Evolutionary conservation across 306 rosid species (phyloP).

Genomic region (Cucumis sativus): Cucumber_9930_V3 NC_026657.2:34191001-34191500

Average conservation of each 20-base stretch:
- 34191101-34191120: slow-evolving; percentile 49
- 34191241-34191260: neutral
- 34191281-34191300: too few species aligned
- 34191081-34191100: slow-evolving; percentile 27
- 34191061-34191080: slow-evolving; percentile 4
- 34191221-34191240: neutral
- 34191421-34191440: too few species aligned
- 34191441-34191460: too few species aligned
- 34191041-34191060: slow-evolving; percentile 11
- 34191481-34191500: too few species aligned
- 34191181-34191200: neutral
- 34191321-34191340: too few species aligned
- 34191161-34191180: neutral
- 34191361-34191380: too few species aligned
- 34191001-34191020: slow-evolving; percentile 3
- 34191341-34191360: too few species aligned
- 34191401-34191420: too few species aligned
- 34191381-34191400: too few species aligned
- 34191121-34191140: slow-evolving; percentile 42
- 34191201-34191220: neutral
- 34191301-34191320: too few species aligned
- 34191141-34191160: slow-evolving; percentile 33
- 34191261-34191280: too few species aligned
- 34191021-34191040: slow-evolving; percentile 9
- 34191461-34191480: too few species aligned